These are phyloP conservation scores for Schizochytrium sp. DNA, from an alignment of 108 stramenopile species.

Conservation along the genomic window DNA sequence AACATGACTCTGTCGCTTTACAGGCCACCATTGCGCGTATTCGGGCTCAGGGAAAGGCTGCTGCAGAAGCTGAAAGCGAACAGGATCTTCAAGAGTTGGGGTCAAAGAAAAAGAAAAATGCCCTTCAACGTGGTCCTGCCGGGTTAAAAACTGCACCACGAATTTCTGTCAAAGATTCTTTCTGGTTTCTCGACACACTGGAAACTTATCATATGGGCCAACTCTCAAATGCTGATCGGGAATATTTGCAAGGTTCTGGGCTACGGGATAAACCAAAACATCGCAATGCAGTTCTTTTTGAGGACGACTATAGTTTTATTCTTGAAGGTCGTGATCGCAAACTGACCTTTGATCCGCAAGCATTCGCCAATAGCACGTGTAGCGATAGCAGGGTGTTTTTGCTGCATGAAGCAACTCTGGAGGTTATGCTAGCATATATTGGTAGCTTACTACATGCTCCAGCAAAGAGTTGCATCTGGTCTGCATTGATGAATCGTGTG, in stretches of 20 bases:
- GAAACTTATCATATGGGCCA: not conserved
- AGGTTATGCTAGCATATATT: not conserved
- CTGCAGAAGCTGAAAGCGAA: not conserved
- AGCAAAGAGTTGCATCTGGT: conserved; percentile 54
- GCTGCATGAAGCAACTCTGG: not conserved
- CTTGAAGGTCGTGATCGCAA: not conserved
- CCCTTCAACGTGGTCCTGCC: not conserved
- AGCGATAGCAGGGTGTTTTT: conserved; percentile 27
- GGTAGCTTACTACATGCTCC: conserved; percentile 19
- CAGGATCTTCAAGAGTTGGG: not conserved
- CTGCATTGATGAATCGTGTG: conserved; percentile 19
- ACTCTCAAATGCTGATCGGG: not conserved
- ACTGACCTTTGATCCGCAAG: not conserved
- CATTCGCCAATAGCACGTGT: conserved; percentile 16
- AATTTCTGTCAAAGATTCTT: conserved; percentile 45
- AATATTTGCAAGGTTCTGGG: not conserved
- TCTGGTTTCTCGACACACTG: conserved; percentile 45
- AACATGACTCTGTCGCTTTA: not conserved
- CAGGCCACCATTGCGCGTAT: not conserved
- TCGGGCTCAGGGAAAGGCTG: not conserved
- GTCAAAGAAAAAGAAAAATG: not conserved
- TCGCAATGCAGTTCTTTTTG: conserved; percentile 42
- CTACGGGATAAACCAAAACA: conserved; percentile 55
- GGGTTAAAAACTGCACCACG: not conserved
- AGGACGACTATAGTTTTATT: conserved; percentile 16